Evolutionary conservation across 2,329 filamentous ascomycete species (phyloP).

Genomic region (Cryphonectria japonica): DNA sequence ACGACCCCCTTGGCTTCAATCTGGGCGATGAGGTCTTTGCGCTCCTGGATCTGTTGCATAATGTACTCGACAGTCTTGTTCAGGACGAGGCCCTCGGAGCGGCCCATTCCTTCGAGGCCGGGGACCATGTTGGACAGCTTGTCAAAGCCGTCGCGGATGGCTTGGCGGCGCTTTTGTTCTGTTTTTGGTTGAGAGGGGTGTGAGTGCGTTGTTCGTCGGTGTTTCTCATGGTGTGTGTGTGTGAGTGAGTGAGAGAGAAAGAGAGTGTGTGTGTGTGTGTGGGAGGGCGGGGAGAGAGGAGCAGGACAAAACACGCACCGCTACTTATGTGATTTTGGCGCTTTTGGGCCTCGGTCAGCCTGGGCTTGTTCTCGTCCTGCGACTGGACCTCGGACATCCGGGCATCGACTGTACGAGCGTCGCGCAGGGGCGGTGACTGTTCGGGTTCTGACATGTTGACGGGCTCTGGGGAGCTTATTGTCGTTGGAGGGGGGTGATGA

Average conservation of each 20-base stretch:
- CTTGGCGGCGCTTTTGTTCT: constrained; percentile 48
- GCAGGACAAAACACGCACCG: constrained; percentile 32
- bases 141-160: constrained; percentile 84
- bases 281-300: background rate
- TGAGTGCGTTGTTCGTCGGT: background rate
- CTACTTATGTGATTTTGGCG: constrained; percentile 43
- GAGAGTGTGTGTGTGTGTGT: too few relatives aligned
- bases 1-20: constrained; percentile 63
- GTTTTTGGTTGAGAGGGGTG: background rate
- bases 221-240: background rate
- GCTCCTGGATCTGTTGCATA: constrained; percentile 60
- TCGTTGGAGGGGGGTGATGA: too few relatives aligned
- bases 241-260: too few relatives aligned
- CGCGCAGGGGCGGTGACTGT: background rate
- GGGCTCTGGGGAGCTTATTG: too few relatives aligned
- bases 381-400: background rate
- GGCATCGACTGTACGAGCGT: background rate
- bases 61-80: constrained; percentile 71
- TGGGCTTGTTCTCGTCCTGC: constrained; percentile 37
- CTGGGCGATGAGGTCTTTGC: constrained; percentile 59
- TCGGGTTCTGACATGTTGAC: background rate
- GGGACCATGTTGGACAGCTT: constrained; percentile 79
- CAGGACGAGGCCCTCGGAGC: constrained; percentile 85
- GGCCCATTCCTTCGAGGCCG: constrained; percentile 78
- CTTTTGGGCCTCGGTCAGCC: constrained; percentile 46